phyloP scores from a whole-genome alignment of 1,284 basidiomycete species.

The Marasmius tenuissimus region DNA sequence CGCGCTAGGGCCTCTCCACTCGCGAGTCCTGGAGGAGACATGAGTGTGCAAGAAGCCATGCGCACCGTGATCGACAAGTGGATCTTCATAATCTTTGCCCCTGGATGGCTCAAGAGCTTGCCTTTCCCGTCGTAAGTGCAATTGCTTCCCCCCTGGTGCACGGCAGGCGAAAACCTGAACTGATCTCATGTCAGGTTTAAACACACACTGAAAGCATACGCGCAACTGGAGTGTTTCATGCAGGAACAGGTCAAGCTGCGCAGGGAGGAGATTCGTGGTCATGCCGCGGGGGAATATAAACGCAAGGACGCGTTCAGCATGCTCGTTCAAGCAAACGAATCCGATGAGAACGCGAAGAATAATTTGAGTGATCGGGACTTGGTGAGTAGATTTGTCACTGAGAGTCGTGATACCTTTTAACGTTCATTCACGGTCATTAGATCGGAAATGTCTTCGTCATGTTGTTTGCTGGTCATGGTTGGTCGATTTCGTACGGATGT shows the following conservation, averaged over 20 bases:
- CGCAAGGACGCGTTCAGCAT: conserved; percentile 15
- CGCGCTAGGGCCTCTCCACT: conserved; percentile 8
- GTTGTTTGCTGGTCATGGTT: conserved; percentile 22
- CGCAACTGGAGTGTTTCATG: conserved; percentile 12
- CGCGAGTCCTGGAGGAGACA: neutral
- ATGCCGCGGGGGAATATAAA: neutral
- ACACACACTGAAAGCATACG: conserved; percentile 15
- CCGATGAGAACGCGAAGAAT: conserved; percentile 13
- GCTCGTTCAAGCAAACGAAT: conserved; percentile 16
- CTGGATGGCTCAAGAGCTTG: conserved; percentile 4
- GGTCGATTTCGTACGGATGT: neutral
- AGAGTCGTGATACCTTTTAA: neutral
- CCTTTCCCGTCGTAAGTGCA: conserved; percentile 3
- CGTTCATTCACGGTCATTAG: neutral
- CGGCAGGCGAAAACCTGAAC: neutral
- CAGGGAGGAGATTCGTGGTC: neutral
- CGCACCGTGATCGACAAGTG: conserved; percentile 6
- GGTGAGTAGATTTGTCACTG: neutral
- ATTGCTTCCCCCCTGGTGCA: neutral
- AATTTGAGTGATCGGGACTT: conserved; percentile 16
- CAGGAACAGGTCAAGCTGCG: conserved; percentile 9
- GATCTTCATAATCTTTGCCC: conserved; percentile 9
- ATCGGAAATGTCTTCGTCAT: conserved; percentile 20
- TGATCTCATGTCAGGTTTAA: conserved; percentile 7
- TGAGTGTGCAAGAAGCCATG: conserved; percentile 12